phyloP scores from a whole-genome alignment of 2,329 filamentous ascomycete species.

The Fusarium pilosicola region DNA sequence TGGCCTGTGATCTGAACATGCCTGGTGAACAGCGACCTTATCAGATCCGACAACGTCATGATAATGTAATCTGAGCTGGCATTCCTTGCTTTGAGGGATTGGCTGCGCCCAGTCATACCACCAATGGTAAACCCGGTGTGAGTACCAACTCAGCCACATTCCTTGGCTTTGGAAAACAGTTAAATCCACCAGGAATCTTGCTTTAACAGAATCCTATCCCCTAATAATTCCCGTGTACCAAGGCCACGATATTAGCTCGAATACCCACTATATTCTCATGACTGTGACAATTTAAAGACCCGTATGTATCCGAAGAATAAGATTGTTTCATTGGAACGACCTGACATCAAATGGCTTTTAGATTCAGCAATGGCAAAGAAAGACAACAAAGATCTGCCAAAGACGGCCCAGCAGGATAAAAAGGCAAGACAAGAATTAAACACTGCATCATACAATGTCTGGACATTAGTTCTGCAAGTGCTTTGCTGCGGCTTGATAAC shows the following conservation, averaged over 20 bases:
- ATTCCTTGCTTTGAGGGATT: neutral
- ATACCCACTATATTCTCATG: neutral
- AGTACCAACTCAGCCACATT: neutral
- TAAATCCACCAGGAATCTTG: neutral
- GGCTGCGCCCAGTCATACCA: neutral
- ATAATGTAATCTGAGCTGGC: neutral
- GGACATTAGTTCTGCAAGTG: neutral
- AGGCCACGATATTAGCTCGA: neutral
- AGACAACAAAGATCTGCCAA: neutral
- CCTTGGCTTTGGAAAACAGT: neutral
- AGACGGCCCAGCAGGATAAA: neutral
- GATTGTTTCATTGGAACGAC: neutral
- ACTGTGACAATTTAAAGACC: accelerated
- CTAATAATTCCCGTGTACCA: neutral
- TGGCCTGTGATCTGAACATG: neutral
- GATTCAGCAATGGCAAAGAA: neutral
- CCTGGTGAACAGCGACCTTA: neutral
- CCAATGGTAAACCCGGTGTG: neutral
- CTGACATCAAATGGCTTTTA: neutral
- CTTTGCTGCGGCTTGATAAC: neutral
- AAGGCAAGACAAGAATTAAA: neutral
- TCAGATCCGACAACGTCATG: neutral
- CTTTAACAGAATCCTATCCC: neutral
- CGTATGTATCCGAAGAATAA: neutral
- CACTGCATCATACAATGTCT: neutral